Conservation (phyloP, 2,329 filamentous ascomycete genomes). For the Coniochaeta sp. region DNA sequence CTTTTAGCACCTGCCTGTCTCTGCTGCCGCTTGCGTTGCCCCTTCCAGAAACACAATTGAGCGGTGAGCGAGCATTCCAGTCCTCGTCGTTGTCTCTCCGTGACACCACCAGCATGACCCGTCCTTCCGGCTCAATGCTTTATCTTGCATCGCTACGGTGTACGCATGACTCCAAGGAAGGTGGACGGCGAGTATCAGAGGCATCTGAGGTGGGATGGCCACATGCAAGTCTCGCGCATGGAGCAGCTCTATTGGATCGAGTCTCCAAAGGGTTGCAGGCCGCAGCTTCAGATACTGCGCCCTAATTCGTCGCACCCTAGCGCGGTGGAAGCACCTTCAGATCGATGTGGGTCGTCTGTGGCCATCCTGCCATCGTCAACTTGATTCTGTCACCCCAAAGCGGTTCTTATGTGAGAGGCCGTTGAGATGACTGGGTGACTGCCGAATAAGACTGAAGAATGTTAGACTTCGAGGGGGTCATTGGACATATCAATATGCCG, state of each 20-base stretch:
- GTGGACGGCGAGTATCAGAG: not conserved
- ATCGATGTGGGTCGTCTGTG: constrained; percentile 2
- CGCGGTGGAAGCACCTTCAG: not conserved
- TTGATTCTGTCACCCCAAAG: not conserved
- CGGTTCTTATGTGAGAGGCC: not conserved
- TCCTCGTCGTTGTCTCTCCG: not conserved
- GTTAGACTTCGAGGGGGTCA: not conserved
- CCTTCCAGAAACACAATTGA: not conserved
- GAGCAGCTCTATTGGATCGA: constrained; percentile 10
- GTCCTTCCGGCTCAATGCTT: constrained; percentile 1
- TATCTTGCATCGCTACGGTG: constrained; percentile 6
- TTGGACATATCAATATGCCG: not conserved
- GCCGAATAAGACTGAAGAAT: not conserved
- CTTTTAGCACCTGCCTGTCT: not conserved
- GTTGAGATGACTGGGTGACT: not conserved
- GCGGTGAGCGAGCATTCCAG: not conserved
- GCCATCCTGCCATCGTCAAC: not conserved
- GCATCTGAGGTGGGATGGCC: constrained; percentile 6
- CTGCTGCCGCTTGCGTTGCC: not conserved
- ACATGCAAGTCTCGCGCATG: constrained; percentile 3
- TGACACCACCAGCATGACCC: not conserved
- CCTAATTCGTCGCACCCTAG: not conserved
- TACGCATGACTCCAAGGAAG: constrained; percentile 3
- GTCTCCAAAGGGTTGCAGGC: constrained; percentile 5
- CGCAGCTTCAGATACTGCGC: not conserved